These are phyloP conservation scores for Gentiana macrophylla DNA, from an alignment of 257 asterid genomes.

Conservation along the genomic window DNA sequence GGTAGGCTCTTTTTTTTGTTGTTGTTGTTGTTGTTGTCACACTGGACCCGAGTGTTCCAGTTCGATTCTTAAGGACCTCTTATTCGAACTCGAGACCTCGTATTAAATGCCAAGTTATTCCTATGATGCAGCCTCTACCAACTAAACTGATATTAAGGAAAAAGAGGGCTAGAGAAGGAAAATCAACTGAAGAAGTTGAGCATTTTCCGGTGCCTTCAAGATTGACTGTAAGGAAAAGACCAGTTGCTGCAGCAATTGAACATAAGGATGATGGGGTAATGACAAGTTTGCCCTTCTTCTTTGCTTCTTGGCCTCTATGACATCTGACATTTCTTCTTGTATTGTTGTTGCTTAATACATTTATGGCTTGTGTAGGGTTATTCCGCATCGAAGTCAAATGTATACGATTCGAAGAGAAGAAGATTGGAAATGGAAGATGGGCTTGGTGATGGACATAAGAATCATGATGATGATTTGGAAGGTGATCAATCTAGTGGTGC, in stretches of 20 bases:
- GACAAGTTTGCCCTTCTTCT: neutral
- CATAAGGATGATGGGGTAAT: constrained; percentile 56
- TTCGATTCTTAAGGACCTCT: neutral
- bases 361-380: constrained; percentile 35
- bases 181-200: constrained; percentile 61
- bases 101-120: neutral
- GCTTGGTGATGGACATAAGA: constrained; percentile 23
- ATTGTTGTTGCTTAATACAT: neutral
- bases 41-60: neutral
- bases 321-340: too few species aligned
- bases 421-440: constrained; percentile 35
- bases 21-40: neutral
- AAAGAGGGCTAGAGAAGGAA: constrained; percentile 80
- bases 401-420: constrained; percentile 28
- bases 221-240: constrained; percentile 62
- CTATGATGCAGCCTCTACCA: constrained; percentile 45
- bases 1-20: constrained; percentile 22
- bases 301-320: neutral
- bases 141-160: constrained; percentile 51
- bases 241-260: constrained; percentile 41
- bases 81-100: neutral
- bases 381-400: constrained; percentile 31
- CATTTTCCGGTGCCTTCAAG: constrained; percentile 67
- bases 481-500: constrained; percentile 55
- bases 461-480: constrained; percentile 43